Evolutionary conservation across 106 monocot genomes (phyloP).

Genomic region (Alisma plantagoaquatica): DNA sequence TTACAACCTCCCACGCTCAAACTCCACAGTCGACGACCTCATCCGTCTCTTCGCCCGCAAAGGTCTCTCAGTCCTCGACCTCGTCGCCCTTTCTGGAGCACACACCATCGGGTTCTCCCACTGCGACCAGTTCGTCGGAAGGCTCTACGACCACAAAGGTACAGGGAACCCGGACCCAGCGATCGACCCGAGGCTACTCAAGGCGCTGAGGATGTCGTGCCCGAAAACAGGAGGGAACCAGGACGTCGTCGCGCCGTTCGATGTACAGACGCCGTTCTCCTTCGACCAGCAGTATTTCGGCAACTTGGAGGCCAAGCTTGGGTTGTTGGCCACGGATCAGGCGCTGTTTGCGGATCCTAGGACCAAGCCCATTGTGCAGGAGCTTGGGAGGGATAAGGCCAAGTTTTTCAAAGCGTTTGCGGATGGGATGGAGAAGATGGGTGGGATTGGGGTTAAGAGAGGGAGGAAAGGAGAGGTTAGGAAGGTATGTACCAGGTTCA

Average conservation of each 20-base stretch:
- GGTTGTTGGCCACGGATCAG: slow-evolving; percentile 74
- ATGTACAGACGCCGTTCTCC: slow-evolving; percentile 70
- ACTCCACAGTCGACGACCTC: slow-evolving; percentile 66
- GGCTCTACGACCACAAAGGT: slow-evolving; percentile 64
- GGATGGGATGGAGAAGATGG: slow-evolving; percentile 82
- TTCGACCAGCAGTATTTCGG: slow-evolving; percentile 76
- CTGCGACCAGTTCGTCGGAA: slow-evolving; percentile 66
- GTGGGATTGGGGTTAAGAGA: slow-evolving; percentile 60
- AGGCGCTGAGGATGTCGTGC: slow-evolving; percentile 76
- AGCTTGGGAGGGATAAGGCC: slow-evolving; percentile 45
- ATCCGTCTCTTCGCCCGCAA: slow-evolving; percentile 55
- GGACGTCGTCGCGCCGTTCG: slow-evolving; percentile 74
- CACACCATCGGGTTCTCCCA: slow-evolving; percentile 89
- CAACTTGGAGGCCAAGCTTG: slow-evolving; percentile 65
- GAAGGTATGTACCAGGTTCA: slow-evolving; percentile 34
- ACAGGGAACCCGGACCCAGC: slow-evolving; percentile 42
- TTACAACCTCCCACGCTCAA: slow-evolving; percentile 51
- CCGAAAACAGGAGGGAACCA: slow-evolving; percentile 55
- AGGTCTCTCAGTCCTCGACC: slow-evolving; percentile 38
- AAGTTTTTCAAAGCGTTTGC: slow-evolving; percentile 63
- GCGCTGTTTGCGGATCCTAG: slow-evolving; percentile 47
- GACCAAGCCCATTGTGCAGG: slow-evolving; percentile 46
- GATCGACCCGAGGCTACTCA: slow-evolving; percentile 63
- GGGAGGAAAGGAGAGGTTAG: slow-evolving; percentile 75
- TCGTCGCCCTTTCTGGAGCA: slow-evolving; percentile 74